phyloP scores from a whole-genome alignment of 768 basidiomycete genomes.

The Tulasnella calospora region DNA sequence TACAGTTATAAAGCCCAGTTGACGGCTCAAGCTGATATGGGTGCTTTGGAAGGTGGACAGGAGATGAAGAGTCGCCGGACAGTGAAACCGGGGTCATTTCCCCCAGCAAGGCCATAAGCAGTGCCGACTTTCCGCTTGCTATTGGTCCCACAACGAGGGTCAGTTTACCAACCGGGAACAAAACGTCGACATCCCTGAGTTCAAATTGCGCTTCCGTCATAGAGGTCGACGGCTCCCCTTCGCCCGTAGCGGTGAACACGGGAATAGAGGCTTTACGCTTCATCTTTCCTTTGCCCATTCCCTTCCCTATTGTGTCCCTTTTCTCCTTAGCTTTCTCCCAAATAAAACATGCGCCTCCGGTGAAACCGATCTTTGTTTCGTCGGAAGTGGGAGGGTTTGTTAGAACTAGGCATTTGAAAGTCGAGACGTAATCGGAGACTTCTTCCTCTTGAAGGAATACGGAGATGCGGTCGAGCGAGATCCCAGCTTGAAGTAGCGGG shows the following conservation, averaged over 20 bases:
- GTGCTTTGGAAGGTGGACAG: slow-evolving; percentile 63
- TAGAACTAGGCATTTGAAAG: slow-evolving; percentile 44
- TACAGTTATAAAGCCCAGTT: slow-evolving; percentile 36
- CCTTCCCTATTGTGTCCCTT: neutral
- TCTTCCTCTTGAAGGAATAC: slow-evolving; percentile 67
- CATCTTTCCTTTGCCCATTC: neutral
- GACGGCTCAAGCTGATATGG: slow-evolving; percentile 40
- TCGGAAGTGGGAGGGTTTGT: slow-evolving; percentile 33
- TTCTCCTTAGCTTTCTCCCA: slow-evolving; percentile 55
- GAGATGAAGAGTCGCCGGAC: slow-evolving; percentile 21
- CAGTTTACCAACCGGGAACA: slow-evolving; percentile 67
- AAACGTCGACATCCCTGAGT: slow-evolving; percentile 58
- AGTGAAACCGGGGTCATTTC: slow-evolving; percentile 58
- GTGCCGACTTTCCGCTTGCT: slow-evolving; percentile 76
- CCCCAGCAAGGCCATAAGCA: slow-evolving; percentile 54
- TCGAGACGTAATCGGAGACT: slow-evolving; percentile 61
- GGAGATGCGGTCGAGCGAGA: slow-evolving; percentile 63
- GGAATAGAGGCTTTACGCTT: neutral
- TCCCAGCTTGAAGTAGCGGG: slow-evolving; percentile 61
- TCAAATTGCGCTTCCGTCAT: slow-evolving; percentile 49
- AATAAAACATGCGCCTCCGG: slow-evolving; percentile 54
- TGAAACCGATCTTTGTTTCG: slow-evolving; percentile 38
- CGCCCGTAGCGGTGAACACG: neutral
- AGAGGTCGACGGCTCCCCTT: slow-evolving; percentile 7
- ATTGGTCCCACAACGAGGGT: slow-evolving; percentile 61